Conservation (phyloP, 495 filamentous ascomycete species). For the Lasiosphaeria miniovina region DNA sequence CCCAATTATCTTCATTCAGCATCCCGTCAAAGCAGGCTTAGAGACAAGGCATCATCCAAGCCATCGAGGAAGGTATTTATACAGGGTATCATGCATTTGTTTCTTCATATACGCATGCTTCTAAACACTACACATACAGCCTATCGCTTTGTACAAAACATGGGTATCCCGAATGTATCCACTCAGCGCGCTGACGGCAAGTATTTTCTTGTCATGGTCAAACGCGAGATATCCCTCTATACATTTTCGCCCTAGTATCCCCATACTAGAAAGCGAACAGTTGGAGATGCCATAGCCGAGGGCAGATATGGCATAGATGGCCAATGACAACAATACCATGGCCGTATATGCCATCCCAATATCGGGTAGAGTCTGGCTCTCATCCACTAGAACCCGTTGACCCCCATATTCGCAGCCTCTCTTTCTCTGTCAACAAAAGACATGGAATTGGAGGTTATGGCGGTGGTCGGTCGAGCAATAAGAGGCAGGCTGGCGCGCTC, state of each 20-base stretch:
- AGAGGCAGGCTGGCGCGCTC: constrained; percentile 20
- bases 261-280: too few relatives aligned
- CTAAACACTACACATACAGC: neutral
- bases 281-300: too few relatives aligned
- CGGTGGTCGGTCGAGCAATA: neutral
- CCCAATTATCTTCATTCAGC: too few relatives aligned
- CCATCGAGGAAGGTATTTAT: neutral
- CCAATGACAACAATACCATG: too few relatives aligned
- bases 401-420: neutral
- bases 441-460: neutral
- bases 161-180: too few relatives aligned
- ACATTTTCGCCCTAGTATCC: too few relatives aligned
- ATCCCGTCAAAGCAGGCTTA: neutral
- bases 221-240: too few relatives aligned
- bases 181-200: too few relatives aligned
- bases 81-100: constrained; percentile 5
- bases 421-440: neutral
- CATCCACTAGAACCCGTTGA: neutral
- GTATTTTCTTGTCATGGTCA: too few relatives aligned
- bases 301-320: too few relatives aligned
- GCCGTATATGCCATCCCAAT: too few relatives aligned
- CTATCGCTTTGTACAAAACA: neutral
- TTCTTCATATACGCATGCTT: neutral
- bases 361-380: too few relatives aligned
- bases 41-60: neutral